Evolutionary conservation across 768 basidiomycete genomes (phyloP).

Genomic region (Xerocomus brunneocitrinus): DNA sequence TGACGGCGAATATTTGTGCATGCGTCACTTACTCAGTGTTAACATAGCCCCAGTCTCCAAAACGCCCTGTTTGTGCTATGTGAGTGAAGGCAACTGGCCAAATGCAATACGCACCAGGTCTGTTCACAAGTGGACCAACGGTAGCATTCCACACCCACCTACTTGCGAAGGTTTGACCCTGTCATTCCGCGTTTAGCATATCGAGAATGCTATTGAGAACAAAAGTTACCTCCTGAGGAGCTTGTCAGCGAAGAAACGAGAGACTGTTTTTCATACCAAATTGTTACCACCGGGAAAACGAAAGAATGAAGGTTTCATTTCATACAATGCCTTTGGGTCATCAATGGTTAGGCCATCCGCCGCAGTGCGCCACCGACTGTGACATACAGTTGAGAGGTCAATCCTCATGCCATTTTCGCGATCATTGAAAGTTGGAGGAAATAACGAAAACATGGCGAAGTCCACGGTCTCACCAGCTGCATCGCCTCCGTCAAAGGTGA

Average conservation of each 20-base stretch:
- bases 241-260: constrained; percentile 18
- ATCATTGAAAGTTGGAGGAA: constrained; percentile 62
- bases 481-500: constrained; percentile 43
- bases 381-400: constrained; percentile 49
- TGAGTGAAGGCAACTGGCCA: background rate
- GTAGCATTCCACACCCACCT: constrained; percentile 67
- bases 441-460: constrained; percentile 57
- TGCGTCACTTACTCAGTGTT: constrained; percentile 48
- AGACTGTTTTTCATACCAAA: constrained; percentile 33
- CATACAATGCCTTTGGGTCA: constrained; percentile 40
- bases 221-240: constrained; percentile 36
- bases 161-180: constrained; percentile 48
- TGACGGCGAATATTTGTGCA: background rate
- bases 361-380: background rate
- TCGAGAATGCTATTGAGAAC: background rate
- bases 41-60: constrained; percentile 55
- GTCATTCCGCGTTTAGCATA: constrained; percentile 3
- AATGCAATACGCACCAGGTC: constrained; percentile 32
- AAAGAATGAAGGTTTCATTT: constrained; percentile 56
- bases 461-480: constrained; percentile 42
- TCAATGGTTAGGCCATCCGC: background rate
- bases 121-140: constrained; percentile 45
- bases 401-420: constrained; percentile 57
- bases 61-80: constrained; percentile 33
- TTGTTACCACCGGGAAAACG: constrained; percentile 67